These are phyloP conservation scores for Trichophyton schoenleinii DNA, from an alignment of 2,329 filamentous ascomycete genomes.

Conservation along the genomic window DNA sequence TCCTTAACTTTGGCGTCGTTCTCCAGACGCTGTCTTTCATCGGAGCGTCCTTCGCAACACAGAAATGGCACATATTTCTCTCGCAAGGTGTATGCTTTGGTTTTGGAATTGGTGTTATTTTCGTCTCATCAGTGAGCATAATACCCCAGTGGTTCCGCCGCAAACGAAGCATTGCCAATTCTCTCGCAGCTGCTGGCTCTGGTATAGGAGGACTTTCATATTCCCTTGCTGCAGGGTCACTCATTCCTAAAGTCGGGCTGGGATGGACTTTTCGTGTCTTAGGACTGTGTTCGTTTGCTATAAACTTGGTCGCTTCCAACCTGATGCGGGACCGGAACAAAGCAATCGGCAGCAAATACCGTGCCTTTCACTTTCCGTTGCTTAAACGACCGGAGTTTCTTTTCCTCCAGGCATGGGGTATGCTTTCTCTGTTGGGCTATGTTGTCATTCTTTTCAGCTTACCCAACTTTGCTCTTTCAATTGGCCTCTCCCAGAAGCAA, in stretches of 20 bases:
- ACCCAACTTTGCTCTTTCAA: slow-evolving; percentile 47
- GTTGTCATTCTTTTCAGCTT: slow-evolving; percentile 52
- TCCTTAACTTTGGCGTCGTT: slow-evolving; percentile 44
- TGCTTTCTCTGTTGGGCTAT: slow-evolving; percentile 53
- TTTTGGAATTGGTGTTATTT: slow-evolving; percentile 50
- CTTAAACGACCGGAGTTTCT: slow-evolving; percentile 44
- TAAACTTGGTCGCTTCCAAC: slow-evolving; percentile 43
- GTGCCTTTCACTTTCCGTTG: slow-evolving; percentile 41
- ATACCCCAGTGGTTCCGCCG: slow-evolving; percentile 51
- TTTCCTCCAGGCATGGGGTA: slow-evolving; percentile 46
- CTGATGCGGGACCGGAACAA: slow-evolving; percentile 48
- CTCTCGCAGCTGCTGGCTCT: slow-evolving; percentile 45
- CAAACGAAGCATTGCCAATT: slow-evolving; percentile 46
- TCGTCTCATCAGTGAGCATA: slow-evolving; percentile 44
- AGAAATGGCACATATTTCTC: slow-evolving; percentile 50
- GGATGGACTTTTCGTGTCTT: slow-evolving; percentile 51
- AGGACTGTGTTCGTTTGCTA: slow-evolving; percentile 41
- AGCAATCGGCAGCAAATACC: slow-evolving; percentile 40
- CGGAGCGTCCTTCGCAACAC: slow-evolving; percentile 42
- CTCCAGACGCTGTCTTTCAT: slow-evolving; percentile 45
- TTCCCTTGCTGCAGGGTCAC: slow-evolving; percentile 44
- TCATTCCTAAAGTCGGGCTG: slow-evolving; percentile 45
- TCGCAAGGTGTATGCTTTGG: slow-evolving; percentile 51
- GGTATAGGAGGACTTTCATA: slow-evolving; percentile 50
- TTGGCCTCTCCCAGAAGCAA: slow-evolving; percentile 48